These are phyloP conservation scores for Tetradesmus lagerheimii DNA, from an alignment of 139 green algal genomes.

Conservation along the genomic window DNA sequence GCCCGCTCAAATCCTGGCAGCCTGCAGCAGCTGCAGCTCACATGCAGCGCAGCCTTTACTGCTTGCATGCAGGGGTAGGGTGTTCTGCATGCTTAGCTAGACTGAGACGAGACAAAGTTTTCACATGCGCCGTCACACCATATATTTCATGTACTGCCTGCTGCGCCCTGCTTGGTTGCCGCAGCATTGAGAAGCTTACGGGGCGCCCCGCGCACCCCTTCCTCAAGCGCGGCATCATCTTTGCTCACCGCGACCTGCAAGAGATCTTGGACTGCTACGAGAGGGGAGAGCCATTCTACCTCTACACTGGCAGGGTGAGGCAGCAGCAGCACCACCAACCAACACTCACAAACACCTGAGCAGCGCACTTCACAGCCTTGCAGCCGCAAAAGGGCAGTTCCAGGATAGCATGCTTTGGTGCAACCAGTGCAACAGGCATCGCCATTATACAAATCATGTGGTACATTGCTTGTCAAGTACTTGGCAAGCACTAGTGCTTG, in stretches of 20 bases:
- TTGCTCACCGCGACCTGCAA: conserved; percentile 93
- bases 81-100: too few relatives aligned
- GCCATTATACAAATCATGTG: not conserved
- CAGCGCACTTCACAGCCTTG: not conserved
- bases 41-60: not conserved
- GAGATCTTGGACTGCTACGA: conserved; percentile 95
- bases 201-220: conserved; percentile 90
- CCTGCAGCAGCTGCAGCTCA: not conserved
- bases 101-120: too few relatives aligned
- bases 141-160: not conserved
- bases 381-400: not conserved
- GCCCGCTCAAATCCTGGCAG: too few relatives aligned
- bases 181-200: conserved; percentile 87
- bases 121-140: too few relatives aligned
- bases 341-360: not conserved
- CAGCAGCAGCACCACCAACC: conserved; percentile 7
- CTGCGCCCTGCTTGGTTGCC: not conserved
- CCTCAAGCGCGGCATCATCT: conserved; percentile 94
- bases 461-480: too few relatives aligned
- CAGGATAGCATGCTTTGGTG: too few relatives aligned
- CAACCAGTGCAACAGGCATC: not conserved
- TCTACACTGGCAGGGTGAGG: conserved; percentile 93
- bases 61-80: too few relatives aligned
- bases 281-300: conserved; percentile 94
- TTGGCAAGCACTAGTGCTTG: too few relatives aligned